Evolutionary conservation across 169 alveolate species (phyloP).

Genomic region (Plasmodium relictum): DNA sequence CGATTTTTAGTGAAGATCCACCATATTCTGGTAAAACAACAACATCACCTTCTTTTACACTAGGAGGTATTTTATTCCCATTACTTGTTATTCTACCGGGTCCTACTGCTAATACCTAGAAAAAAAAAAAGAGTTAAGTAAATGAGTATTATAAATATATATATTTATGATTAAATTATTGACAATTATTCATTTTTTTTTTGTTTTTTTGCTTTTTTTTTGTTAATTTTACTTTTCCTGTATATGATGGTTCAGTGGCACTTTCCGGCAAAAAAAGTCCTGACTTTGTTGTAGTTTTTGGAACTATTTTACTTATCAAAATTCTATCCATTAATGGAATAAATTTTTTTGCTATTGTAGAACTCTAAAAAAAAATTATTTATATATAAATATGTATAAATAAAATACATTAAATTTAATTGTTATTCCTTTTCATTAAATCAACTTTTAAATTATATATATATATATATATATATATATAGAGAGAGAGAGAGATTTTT

Average conservation of each 20-base stretch:
- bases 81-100: slow-evolving; percentile 79
- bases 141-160: slow-evolving; percentile 13
- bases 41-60: slow-evolving; percentile 89
- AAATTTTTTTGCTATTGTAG: slow-evolving; percentile 84
- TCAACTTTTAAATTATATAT: slow-evolving; percentile 10
- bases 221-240: slow-evolving; percentile 81
- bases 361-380: slow-evolving; percentile 20
- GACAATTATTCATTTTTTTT: neutral
- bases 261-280: slow-evolving; percentile 90
- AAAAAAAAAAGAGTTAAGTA: neutral
- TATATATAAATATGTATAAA: neutral
- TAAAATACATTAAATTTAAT: neutral
- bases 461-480: slow-evolving; percentile 32
- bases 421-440: neutral
- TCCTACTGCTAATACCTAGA: slow-evolving; percentile 85
- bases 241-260: slow-evolving; percentile 83
- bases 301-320: slow-evolving; percentile 86
- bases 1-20: slow-evolving; percentile 89
- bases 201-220: neutral
- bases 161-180: neutral
- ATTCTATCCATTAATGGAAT: slow-evolving; percentile 89
- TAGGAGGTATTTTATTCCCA: slow-evolving; percentile 83
- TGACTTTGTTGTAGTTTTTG: slow-evolving; percentile 86
- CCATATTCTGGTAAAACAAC: slow-evolving; percentile 92
- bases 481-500: neutral